phyloP scores from a whole-genome alignment of 768 basidiomycete genomes.

The Lentinula raphanica region DNA sequence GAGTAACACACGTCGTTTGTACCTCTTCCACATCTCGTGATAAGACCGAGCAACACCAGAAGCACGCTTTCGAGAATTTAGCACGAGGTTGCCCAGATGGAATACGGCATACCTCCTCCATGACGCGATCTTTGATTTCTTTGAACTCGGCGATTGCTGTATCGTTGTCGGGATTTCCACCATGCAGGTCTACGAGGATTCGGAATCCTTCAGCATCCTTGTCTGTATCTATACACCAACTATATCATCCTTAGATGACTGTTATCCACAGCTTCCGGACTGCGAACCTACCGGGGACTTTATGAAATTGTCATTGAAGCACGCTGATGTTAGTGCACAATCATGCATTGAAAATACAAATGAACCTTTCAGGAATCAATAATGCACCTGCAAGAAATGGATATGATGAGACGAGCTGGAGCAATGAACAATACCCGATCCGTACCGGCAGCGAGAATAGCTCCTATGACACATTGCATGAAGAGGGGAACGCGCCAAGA shows the following conservation, averaged over 20 bases:
- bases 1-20: conserved; percentile 81
- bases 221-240: conserved; percentile 88
- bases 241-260: conserved; percentile 19
- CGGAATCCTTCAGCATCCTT: conserved; percentile 78
- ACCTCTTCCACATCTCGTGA: conserved; percentile 76
- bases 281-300: conserved; percentile 40
- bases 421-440: neutral
- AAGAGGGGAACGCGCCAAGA: conserved; percentile 69
- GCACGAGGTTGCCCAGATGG: neutral
- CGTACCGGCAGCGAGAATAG: conserved; percentile 51
- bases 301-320: neutral
- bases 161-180: conserved; percentile 64
- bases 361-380: conserved; percentile 52
- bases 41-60: conserved; percentile 76
- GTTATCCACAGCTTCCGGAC: neutral
- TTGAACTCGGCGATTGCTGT: conserved; percentile 78
- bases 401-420: neutral
- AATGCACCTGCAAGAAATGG: conserved; percentile 27
- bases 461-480: conserved; percentile 62
- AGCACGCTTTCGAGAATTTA: conserved; percentile 47
- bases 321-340: neutral
- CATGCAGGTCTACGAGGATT: conserved; percentile 86
- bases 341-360: neutral
- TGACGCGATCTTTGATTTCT: conserved; percentile 81
- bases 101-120: conserved; percentile 51